Evolutionary conservation across 1,284 basidiomycete species (phyloP).

Genomic region (Ustilago sp.): DNA sequence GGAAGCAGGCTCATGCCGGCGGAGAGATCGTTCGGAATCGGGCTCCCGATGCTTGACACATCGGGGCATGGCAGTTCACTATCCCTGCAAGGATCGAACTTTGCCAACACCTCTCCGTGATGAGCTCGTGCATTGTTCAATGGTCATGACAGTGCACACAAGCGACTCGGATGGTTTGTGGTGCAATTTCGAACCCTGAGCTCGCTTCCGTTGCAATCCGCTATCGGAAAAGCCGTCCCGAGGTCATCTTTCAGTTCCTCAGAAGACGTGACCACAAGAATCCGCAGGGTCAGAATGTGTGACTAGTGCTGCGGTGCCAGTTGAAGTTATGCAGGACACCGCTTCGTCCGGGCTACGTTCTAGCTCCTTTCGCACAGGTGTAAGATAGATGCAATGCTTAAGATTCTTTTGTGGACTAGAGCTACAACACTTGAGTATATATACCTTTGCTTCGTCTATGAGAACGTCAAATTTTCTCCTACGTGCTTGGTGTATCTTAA

Average conservation of each 20-base stretch:
- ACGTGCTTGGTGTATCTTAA: too few relatives aligned
- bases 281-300: too few relatives aligned
- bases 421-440: too few relatives aligned
- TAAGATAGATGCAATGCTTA: too few relatives aligned
- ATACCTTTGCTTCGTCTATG: too few relatives aligned
- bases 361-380: too few relatives aligned
- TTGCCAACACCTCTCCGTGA: not conserved
- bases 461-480: too few relatives aligned
- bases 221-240: constrained; percentile 10
- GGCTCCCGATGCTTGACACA: not conserved
- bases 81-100: not conserved
- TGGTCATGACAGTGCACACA: not conserved
- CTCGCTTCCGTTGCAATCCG: not conserved
- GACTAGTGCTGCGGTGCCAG: too few relatives aligned
- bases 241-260: constrained; percentile 2
- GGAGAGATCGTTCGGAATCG: not conserved
- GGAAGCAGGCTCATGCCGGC: not conserved
- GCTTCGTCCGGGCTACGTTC: too few relatives aligned
- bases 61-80: not conserved
- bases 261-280: not conserved
- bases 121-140: constrained; percentile 7
- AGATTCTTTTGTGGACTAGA: too few relatives aligned
- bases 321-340: too few relatives aligned
- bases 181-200: constrained; percentile 5
- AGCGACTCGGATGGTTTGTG: not conserved